Conservation (phyloP, 129 eudicot species). For the Flaveria sonorensis region DNA sequence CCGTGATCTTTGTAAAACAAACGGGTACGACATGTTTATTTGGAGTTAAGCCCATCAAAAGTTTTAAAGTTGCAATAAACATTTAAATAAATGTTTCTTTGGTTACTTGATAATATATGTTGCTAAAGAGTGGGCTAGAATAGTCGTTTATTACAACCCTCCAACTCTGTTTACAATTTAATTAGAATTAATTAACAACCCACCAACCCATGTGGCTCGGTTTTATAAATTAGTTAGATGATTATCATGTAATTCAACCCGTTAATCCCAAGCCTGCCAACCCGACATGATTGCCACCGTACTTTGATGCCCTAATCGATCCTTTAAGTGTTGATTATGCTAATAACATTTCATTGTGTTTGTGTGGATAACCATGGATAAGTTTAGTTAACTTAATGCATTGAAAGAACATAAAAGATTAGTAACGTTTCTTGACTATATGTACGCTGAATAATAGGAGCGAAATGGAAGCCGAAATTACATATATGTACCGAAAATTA, state of each 20-base stretch:
- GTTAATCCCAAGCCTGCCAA: not conserved
- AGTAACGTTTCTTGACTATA: conserved; percentile 14
- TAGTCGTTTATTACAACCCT: not conserved
- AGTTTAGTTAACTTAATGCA: conserved; percentile 1
- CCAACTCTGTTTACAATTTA: not conserved
- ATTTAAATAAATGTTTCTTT: no score
- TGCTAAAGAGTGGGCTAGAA: no score
- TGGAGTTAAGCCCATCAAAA: no score
- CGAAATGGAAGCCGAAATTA: conserved; percentile 20
- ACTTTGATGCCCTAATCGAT: not conserved
- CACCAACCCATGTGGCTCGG: not conserved
- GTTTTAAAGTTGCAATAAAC: no score
- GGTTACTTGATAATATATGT: no score
- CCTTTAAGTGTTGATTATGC: not conserved
- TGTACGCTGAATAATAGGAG: conserved; percentile 19
- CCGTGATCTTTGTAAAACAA: no score
- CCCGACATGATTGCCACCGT: not conserved
- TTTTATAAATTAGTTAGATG: not conserved
- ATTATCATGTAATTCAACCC: no score
- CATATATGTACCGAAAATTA: conserved; percentile 26
- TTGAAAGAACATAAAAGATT: not conserved
- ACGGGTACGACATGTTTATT: no score
- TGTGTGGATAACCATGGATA: not conserved
- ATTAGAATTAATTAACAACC: not conserved
- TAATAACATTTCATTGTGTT: not conserved